phyloP scores from a whole-genome alignment of 1,284 basidiomycete genomes.

The Tilletia setariae region DNA sequence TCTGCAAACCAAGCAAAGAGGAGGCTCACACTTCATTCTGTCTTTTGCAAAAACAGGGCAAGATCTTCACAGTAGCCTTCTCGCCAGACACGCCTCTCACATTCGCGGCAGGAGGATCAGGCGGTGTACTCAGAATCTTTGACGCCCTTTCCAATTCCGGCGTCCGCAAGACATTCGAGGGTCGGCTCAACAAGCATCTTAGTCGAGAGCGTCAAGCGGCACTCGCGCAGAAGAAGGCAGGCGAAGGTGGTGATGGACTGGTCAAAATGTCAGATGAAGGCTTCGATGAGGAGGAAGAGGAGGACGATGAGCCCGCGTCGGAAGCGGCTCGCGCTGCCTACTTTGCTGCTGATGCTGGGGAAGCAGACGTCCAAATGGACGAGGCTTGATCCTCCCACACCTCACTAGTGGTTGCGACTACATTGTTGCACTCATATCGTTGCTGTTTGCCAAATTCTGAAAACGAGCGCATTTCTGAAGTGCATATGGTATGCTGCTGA shows the following conservation, averaged over 20 bases:
- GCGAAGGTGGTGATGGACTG: conserved; percentile 32
- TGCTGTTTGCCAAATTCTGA: no score
- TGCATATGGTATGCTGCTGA: no score
- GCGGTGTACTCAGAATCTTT: conserved; percentile 91
- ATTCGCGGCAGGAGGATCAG: conserved; percentile 86
- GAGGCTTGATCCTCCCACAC: no score
- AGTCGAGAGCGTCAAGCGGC: conserved; percentile 14
- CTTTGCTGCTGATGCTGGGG: not conserved
- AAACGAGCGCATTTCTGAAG: no score
- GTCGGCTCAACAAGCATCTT: conserved; percentile 38
- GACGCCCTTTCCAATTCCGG: conserved; percentile 60
- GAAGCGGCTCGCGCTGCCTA: conserved; percentile 1
- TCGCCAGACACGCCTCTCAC: conserved; percentile 93
- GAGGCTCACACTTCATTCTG: no score
- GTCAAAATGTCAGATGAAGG: conserved; percentile 31
- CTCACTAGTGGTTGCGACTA: no score
- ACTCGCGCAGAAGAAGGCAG: conserved; percentile 25
- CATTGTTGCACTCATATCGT: no score
- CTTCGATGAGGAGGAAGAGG: conserved; percentile 33
- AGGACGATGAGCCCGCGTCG: conserved; percentile 15
- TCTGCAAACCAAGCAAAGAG: no score
- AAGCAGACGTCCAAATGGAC: not conserved
- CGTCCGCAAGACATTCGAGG: conserved; percentile 54
- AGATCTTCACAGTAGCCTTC: conserved; percentile 85
- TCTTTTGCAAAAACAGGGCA: no score